Base-by-base conservation (phyloP, 495 filamentous ascomycete species). In the Tuber brumale region DNA sequence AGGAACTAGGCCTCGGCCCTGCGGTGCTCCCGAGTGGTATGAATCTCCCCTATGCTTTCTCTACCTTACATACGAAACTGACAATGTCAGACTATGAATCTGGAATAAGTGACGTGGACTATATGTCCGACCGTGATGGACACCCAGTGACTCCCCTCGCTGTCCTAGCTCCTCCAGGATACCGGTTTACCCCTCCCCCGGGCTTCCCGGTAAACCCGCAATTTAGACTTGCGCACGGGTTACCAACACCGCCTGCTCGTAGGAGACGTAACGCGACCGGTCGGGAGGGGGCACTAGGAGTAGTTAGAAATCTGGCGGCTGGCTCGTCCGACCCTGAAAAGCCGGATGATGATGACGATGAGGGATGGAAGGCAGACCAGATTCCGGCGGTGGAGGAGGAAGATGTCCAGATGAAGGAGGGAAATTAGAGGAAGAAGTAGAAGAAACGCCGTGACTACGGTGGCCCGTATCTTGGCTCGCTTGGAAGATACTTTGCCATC, bases 1-100 rank as follows among this genome's bases (percentile, higher is more conserved):
- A 82, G 10, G 75, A 75, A 69, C 46, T 80, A 43, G 80, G 80
- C n/a, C 46, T 82, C 72, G 80, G 80, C 31, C 80, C 80, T 3
- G 75, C 74, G 0, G 80, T 79, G 12, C 73, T 78, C 16, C 76
- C 72, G 19, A 72, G 61, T 70, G 73, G 80, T 82, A 46, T 18
- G 48, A 44, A 41, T 46, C 31, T 72, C 66, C 37, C 14, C 35
- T 51, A 42, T 9, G 18, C n/a, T 23, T 18, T 19, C 31, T 77
- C 18, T 37, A 12, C 21, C 16, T 23, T n/a, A 69, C n/a, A 18
- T 39, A 19, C 27, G n/a, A 21, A 39, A 35, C 31, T 46, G 1
- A 27, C 35, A 16, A 41, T 3, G 44, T 14, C 70, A 81, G 79
- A 81, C 61, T 76, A n/a, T 51, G 80, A 81, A 72, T 74, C 70